These are phyloP conservation scores for Fraxinus quadrangulata DNA, from an alignment of 257 asterid genomes.

Conservation along the genomic window DNA sequence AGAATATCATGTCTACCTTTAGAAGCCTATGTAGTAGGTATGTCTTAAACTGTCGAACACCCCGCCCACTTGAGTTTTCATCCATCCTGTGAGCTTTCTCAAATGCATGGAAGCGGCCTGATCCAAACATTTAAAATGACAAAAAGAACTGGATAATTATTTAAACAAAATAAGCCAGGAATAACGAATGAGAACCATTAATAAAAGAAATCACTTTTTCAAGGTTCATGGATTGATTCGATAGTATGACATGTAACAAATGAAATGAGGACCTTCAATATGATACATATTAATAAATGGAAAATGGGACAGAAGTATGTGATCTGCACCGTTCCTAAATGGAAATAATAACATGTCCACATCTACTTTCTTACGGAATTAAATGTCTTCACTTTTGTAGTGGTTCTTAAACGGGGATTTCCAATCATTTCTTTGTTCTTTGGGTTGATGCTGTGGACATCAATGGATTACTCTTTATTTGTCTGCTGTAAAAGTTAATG, in stretches of 20 bases:
- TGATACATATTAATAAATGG: not conserved
- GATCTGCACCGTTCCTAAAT: not conserved
- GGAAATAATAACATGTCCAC: not conserved
- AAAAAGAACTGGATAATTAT: not conserved
- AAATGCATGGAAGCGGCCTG: constrained; percentile 96
- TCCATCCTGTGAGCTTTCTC: constrained; percentile 96
- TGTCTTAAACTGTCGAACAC: constrained; percentile 97
- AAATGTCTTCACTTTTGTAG: not conserved
- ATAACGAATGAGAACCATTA: not conserved
- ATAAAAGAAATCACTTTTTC: not conserved
- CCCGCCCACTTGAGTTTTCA: constrained; percentile 81
- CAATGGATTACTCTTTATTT: not conserved
- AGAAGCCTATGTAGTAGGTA: constrained; percentile 79
- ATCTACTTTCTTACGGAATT: not conserved
- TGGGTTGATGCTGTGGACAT: not conserved
- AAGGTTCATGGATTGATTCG: not conserved
- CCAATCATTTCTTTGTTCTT: not conserved
- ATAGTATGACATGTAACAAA: not conserved
- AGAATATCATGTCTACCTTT: constrained; percentile 49
- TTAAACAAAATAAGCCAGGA: not conserved
- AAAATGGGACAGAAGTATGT: not conserved
- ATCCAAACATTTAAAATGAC: constrained; percentile 16
- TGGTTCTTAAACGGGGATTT: not conserved
- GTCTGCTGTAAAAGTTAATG: not conserved
- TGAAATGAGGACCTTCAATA: not conserved